Base-by-base conservation (phyloP, 2,329 filamentous ascomycete genomes). In the Aspergillus pseudonomiae region DNA sequence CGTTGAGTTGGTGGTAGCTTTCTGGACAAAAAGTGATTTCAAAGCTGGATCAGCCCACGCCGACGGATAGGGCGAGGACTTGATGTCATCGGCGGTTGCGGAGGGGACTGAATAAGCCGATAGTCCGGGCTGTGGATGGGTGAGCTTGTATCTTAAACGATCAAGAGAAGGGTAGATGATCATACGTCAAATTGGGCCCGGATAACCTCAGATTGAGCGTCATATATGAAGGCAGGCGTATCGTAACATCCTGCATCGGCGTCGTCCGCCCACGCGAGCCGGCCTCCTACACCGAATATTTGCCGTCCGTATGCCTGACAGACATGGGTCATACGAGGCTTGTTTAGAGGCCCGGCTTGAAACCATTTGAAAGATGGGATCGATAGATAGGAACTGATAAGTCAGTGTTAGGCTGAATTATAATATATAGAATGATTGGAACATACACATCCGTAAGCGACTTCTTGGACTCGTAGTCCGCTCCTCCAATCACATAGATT, bases 331-430 rank as follows among this genome's bases (percentile, higher is more conserved):
- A 66, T 66, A 5, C 62, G 64, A 30, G 61, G 62, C n/a, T 62
- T 41, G 4, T 59, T 11, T 6, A 67, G 65, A 11, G 54, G 43
- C 12, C 16, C 55, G 19, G 67, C 67, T 19, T 28, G 48, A 34
- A 63, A 68, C 63, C 67, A 68, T 48, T 66, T 66, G 50, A 68
- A 68, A 0, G 65, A 66, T 1, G 67, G 67, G 30, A 68, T 66
- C 3, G 65, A 66, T 19, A 68, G 59, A 30, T 68, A 68, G 26
- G 61, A 59, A 12, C 63, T 67, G 32, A 34, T 28, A 26, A 26
- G 48, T n/a, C 19, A 11, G 19, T 24, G 41, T 21, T 43, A 43
- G 19, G n/a, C n/a, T 11, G n/a, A 21, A n/a, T 43, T 11, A 11
- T n/a, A 4, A 0, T 0, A 43, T 10, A 10, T 0, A 0, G 10